These are phyloP conservation scores for Mortierella hygrophila DNA, from an alignment of 192 early-diverging fungal genomes.

Conservation along the genomic window DNA sequence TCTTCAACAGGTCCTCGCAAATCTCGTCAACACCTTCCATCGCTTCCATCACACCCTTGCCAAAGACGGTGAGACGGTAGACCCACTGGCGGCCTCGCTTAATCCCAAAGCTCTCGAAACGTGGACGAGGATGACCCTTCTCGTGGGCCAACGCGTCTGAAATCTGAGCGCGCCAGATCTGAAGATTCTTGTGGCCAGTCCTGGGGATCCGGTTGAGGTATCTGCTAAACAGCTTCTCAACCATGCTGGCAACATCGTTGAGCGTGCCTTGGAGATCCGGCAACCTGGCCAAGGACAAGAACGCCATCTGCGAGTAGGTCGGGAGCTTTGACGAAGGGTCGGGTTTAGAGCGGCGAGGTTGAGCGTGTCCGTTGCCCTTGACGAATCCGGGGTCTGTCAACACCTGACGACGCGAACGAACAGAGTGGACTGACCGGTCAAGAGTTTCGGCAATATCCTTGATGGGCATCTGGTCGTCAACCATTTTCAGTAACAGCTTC, in stretches of 20 bases:
- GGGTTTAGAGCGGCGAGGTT: slow-evolving; percentile 49
- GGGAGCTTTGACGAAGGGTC: slow-evolving; percentile 49
- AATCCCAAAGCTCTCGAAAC: slow-evolving; percentile 55
- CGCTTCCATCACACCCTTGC: slow-evolving; percentile 51
- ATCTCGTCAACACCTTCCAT: slow-evolving; percentile 54
- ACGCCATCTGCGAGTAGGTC: slow-evolving; percentile 56
- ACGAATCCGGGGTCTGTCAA: slow-evolving; percentile 55
- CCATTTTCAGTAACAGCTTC: slow-evolving; percentile 35
- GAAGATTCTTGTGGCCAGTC: slow-evolving; percentile 53
- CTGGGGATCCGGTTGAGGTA: slow-evolving; percentile 52
- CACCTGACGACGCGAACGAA: slow-evolving; percentile 52
- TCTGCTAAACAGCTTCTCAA: slow-evolving; percentile 48
- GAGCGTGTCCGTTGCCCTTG: slow-evolving; percentile 53
- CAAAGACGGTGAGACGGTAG: slow-evolving; percentile 46
- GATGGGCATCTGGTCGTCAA: slow-evolving; percentile 32
- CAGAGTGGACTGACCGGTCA: slow-evolving; percentile 53
- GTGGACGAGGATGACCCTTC: slow-evolving; percentile 49
- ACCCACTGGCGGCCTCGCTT: slow-evolving; percentile 55
- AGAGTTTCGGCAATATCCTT: slow-evolving; percentile 50
- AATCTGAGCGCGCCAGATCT: slow-evolving; percentile 56
- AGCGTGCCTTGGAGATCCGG: slow-evolving; percentile 45
- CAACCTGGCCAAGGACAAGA: slow-evolving; percentile 48
- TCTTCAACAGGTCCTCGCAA: slow-evolving; percentile 48
- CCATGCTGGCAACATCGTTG: slow-evolving; percentile 56
- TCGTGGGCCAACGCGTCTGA: slow-evolving; percentile 54